phyloP scores from a whole-genome alignment of 1,284 basidiomycete species.

The Apiotrichum gracile region DNA sequence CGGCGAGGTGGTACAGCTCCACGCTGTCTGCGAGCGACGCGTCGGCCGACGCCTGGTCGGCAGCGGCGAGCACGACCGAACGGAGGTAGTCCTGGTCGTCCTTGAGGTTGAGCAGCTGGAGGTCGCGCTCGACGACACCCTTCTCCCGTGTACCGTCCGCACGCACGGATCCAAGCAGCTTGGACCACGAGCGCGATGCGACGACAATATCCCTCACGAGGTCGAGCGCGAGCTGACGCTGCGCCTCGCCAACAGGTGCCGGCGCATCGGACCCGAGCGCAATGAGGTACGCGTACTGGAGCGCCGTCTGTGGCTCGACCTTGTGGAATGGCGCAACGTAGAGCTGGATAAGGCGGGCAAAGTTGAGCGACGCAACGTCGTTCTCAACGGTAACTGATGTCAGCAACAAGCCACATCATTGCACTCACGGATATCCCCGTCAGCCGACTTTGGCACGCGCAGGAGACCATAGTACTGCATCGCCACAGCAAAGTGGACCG shows the following conservation, averaged over 20 bases:
- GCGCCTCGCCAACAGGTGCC: conserved; percentile 63
- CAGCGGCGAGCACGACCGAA: conserved; percentile 75
- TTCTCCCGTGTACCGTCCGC: conserved; percentile 83
- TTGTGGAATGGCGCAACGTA: conserved; percentile 88
- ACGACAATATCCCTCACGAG: conserved; percentile 83
- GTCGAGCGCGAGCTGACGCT: conserved; percentile 78
- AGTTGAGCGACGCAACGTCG: conserved; percentile 55
- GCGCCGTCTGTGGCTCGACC: conserved; percentile 83
- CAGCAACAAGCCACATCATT: neutral
- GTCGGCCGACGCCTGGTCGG: conserved; percentile 63
- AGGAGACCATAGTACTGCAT: conserved; percentile 90
- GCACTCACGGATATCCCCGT: conserved; percentile 67
- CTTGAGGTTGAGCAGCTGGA: conserved; percentile 67
- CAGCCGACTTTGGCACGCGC: conserved; percentile 76
- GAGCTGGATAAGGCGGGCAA: conserved; percentile 82
- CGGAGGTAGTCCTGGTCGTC: conserved; percentile 69
- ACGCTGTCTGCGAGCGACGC: conserved; percentile 80
- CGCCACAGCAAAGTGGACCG: conserved; percentile 87
- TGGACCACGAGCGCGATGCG: conserved; percentile 72
- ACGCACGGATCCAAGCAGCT: conserved; percentile 82
- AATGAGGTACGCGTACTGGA: conserved; percentile 92
- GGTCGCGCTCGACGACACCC: conserved; percentile 79
- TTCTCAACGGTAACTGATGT: conserved; percentile 55
- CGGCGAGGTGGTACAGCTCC: conserved; percentile 90
- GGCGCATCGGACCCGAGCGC: conserved; percentile 69